phyloP scores from a whole-genome alignment of 148 eudicot species.

The Cornus controversa region DNA sequence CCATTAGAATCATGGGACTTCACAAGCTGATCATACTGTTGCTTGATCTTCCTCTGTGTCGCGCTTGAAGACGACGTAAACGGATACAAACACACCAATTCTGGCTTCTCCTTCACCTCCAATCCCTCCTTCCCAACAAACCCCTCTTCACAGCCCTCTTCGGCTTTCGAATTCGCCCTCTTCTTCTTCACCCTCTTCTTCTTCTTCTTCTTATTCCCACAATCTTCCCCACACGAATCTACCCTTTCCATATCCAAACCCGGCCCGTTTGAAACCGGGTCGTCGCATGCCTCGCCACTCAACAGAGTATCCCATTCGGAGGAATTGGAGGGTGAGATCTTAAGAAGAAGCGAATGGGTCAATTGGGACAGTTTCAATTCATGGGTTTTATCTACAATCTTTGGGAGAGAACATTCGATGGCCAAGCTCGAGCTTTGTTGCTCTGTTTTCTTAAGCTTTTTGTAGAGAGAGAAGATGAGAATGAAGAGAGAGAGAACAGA shows the following conservation, averaged over 20 bases:
- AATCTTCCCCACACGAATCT: slow-evolving; percentile 16
- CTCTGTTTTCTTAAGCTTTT: slow-evolving; percentile 18
- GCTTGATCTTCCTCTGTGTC: slow-evolving; percentile 71
- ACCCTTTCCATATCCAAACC: slow-evolving; percentile 10
- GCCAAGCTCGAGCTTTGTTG: slow-evolving; percentile 9
- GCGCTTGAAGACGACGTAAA: slow-evolving; percentile 61
- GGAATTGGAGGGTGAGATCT: slow-evolving; percentile 48
- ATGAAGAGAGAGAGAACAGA: slow-evolving; percentile 20
- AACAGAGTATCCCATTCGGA: slow-evolving; percentile 33
- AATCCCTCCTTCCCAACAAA: background rate
- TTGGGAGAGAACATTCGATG: slow-evolving; percentile 16
- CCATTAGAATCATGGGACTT: slow-evolving; percentile 55
- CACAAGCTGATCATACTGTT: slow-evolving; percentile 70
- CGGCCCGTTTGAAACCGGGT: slow-evolving; percentile 26
- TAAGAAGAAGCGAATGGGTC: slow-evolving; percentile 32
- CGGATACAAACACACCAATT: slow-evolving; percentile 55
- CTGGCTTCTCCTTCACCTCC: slow-evolving; percentile 29
- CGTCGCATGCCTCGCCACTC: slow-evolving; percentile 18
- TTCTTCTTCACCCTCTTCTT: slow-evolving; percentile 48
- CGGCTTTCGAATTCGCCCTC: slow-evolving; percentile 4
- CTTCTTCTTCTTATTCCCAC: slow-evolving; percentile 40
- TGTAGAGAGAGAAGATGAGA: slow-evolving; percentile 28
- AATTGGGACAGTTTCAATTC: slow-evolving; percentile 30
- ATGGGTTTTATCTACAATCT: slow-evolving; percentile 12
- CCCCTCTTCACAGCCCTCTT: background rate